Base-by-base conservation (phyloP, 2,329 filamentous ascomycete species). In the Xylaria polymorpha region DNA sequence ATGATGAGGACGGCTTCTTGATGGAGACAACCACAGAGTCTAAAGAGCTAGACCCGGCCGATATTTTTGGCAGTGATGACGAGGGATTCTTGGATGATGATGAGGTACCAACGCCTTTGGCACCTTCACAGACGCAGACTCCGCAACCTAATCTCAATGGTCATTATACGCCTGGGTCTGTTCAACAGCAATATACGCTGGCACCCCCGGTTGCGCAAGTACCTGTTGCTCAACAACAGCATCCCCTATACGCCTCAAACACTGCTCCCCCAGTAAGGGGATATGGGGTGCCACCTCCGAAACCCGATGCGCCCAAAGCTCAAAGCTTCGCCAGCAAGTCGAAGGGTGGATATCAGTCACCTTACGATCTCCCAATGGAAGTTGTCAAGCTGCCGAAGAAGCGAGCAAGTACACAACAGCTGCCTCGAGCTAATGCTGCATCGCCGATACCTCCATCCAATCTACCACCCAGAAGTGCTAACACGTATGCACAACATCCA, bases 291-390 rank as follows among this genome's bases (percentile, higher is more conserved):
- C 79, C 80, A 46, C 79, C 80, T 55, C 74, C 77, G 0, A 80
- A 78, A 14, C 84, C 85, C n/a, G 82, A 86, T 70, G 74, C 86
- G 67, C 80, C 81, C 37, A 90, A 89, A 80, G 85, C 88, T 0
- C 90, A 97, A 78, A 98, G 95, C 80, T 99, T 97, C 80, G 93
- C 88, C 6, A 92, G 95, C 79, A 97, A 97, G 80, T 84, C 93
- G 3, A 98, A 97, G 81, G 93, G 93, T 65, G 94, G 95, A 8
- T 99, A 99, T 79, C 87, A 91, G 58, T 98, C 95, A 22, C 96
- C 96, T 0, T 99, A 98, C 76, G 97, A 99, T 81, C 85, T 99
- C 22, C 96, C 96, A 4, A 93, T 96, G 81, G 95, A 98, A 64
- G 87, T 99, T 37, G 87, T 92, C 35, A 92, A 91, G 74, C 89